Evolutionary conservation across 148 eudicot genomes (phyloP).

Genomic region (Rhododendron griersonianum): DNA sequence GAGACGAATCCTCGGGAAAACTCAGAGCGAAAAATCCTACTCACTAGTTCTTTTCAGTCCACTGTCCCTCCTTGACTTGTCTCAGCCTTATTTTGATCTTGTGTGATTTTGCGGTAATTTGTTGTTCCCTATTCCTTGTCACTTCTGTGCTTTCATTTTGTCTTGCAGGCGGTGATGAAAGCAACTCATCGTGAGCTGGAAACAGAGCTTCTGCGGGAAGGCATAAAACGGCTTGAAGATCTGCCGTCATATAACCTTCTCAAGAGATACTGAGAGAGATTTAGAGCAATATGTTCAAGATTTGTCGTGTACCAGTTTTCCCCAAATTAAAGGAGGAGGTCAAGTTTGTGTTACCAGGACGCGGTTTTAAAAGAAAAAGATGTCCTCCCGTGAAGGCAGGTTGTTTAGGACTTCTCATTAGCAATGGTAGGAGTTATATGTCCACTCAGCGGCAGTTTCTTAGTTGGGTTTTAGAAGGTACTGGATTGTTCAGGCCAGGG

Average conservation of each 20-base stretch:
- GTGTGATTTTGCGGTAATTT: background rate
- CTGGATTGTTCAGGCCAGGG: background rate
- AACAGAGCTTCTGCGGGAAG: conserved; percentile 75
- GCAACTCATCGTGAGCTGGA: conserved; percentile 92
- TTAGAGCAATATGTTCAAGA: background rate
- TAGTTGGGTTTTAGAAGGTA: background rate
- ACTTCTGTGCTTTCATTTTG: background rate
- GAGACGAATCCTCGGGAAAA: no score
- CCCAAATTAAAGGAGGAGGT: background rate
- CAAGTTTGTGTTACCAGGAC: background rate
- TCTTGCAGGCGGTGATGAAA: conserved; percentile 83
- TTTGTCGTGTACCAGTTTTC: background rate
- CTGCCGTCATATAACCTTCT: conserved; percentile 80
- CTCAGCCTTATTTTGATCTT: background rate
- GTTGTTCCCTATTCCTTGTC: background rate
- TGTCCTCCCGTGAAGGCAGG: background rate
- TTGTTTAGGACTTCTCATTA: background rate
- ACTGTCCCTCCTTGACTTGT: background rate
- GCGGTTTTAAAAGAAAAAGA: background rate
- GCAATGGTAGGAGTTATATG: background rate
- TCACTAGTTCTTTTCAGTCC: no score
- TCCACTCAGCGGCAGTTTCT: background rate
- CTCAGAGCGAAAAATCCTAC: no score
- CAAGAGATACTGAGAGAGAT: conserved; percentile 27
- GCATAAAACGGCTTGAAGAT: conserved; percentile 69